Conservation (phyloP, 2,329 filamentous ascomycete genomes). For the Xylariaceae sp. region DNA sequence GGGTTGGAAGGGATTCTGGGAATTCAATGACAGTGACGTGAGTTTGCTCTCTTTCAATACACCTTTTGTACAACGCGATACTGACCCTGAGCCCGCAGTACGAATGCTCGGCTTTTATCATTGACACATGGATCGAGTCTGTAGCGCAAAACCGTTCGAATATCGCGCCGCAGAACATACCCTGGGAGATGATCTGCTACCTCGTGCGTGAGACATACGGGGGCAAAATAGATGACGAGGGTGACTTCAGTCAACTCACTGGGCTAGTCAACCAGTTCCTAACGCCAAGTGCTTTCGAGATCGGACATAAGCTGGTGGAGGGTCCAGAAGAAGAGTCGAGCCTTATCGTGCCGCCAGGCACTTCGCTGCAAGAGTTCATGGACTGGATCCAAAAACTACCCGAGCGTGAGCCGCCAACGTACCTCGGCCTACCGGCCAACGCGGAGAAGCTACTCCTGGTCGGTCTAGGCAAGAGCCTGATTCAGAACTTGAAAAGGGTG, state of each 20-base stretch:
- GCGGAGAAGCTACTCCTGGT: slow-evolving; percentile 93
- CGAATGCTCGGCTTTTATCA: slow-evolving; percentile 93
- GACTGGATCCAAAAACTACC: slow-evolving; percentile 88
- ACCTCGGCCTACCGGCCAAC: slow-evolving; percentile 88
- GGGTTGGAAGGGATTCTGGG: slow-evolving; percentile 99
- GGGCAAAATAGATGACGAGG: slow-evolving; percentile 92
- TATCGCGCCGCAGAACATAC: slow-evolving; percentile 87
- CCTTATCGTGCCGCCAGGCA: slow-evolving; percentile 74
- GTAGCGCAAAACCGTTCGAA: slow-evolving; percentile 84
- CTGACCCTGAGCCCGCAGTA: slow-evolving; percentile 52
- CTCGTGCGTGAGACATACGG: slow-evolving; percentile 93
- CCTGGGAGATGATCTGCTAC: slow-evolving; percentile 92
- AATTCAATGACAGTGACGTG: slow-evolving; percentile 98
- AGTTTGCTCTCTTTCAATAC: slow-evolving; percentile 38
- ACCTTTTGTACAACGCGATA: no score
- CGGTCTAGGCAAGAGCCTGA: slow-evolving; percentile 79
- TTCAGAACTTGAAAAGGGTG: slow-evolving; percentile 78
- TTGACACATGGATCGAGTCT: slow-evolving; percentile 88
- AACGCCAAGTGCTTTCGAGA: slow-evolving; percentile 85
- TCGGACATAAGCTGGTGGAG: slow-evolving; percentile 84
- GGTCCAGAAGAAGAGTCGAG: slow-evolving; percentile 52
- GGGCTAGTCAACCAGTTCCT: slow-evolving; percentile 73
- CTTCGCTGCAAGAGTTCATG: slow-evolving; percentile 79
- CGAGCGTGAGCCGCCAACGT: slow-evolving; percentile 93
- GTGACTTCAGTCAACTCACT: slow-evolving; percentile 71